Base-by-base conservation (phyloP, 2,329 filamentous ascomycete genomes). In the Aspergillus intermedius region DNA sequence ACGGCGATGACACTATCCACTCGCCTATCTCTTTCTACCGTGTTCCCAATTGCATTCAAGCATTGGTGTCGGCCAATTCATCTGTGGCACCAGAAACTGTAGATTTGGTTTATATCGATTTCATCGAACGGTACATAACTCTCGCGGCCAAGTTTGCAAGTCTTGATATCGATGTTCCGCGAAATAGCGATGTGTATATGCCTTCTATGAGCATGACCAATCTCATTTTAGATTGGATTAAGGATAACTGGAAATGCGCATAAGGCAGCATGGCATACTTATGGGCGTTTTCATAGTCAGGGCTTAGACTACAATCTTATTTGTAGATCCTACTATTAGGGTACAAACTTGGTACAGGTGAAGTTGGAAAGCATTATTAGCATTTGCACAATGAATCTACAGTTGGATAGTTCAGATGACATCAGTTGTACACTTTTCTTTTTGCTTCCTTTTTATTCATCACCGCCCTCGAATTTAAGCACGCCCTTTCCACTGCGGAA, bases 1-100 rank as follows among this genome's bases (percentile, higher is more conserved):
- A 95, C 56, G 93, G 93, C 39, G 93, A 98, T 63, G 93, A 98
- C 63, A 95, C 91, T 0, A 67, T 94, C 1, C 93, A 96, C 66
- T 74, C 80, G 13, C 75, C 79, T 1, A 83, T 97, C 54, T 75
- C 78, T 28, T 90, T 87, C 64, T 91, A 91, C 68, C 67, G 72
- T 2, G 81, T 91, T 4, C 91, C 93, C 5, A 96, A 96, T 67
- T 88, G 84, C 65, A 81, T 98, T 49, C 86, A 91, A 65, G 74
- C 85, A 1, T 86, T 56, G 74, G 69, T 94, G 17, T 49, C 54
- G 13, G 35, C 53, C 15, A 55, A 64, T 17, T 19, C 37, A 9
- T 71, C 65, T 0, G 62, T 64, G 5, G 73, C 80, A 13, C 87
- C 88, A 0, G 80, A 86, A 46, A 84, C 70, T 0, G 89, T 98